phyloP scores from a whole-genome alignment of 148 eudicot species.

The Cornus controversa region DNA sequence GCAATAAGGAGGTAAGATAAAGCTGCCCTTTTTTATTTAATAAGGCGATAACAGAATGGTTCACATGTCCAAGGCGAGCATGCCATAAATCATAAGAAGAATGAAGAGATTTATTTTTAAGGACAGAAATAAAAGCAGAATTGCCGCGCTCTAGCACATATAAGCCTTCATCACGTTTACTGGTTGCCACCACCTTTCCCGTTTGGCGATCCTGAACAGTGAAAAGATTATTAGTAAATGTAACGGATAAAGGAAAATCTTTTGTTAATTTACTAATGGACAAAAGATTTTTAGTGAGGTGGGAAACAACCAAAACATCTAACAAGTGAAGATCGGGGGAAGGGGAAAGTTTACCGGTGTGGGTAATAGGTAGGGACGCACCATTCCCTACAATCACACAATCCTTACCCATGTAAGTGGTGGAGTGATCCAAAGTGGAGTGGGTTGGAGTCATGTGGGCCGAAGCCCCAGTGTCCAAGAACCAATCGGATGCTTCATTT shows the following conservation, averaged over 20 bases:
- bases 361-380: conserved; percentile 2
- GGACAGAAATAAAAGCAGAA: too few species aligned
- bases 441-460: background rate
- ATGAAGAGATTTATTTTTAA: too few species aligned
- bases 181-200: too few species aligned
- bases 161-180: too few species aligned
- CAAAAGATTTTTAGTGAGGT: conserved; percentile 4
- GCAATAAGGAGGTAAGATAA: too few species aligned
- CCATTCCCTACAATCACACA: conserved; percentile 1
- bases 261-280: conserved; percentile 9
- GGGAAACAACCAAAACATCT: conserved; percentile 10
- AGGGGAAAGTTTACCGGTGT: background rate
- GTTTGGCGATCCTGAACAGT: too few species aligned
- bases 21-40: too few species aligned
- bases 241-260: conserved; percentile 7
- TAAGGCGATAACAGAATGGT: too few species aligned
- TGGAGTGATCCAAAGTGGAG: background rate
- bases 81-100: too few species aligned
- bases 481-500: background rate
- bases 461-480: background rate
- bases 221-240: too few species aligned
- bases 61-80: too few species aligned
- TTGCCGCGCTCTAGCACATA: too few species aligned
- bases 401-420: background rate
- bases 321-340: background rate